Evolutionary conservation across 2,329 filamentous ascomycete species (phyloP).

Genomic region (Claviceps arundinis): DNA sequence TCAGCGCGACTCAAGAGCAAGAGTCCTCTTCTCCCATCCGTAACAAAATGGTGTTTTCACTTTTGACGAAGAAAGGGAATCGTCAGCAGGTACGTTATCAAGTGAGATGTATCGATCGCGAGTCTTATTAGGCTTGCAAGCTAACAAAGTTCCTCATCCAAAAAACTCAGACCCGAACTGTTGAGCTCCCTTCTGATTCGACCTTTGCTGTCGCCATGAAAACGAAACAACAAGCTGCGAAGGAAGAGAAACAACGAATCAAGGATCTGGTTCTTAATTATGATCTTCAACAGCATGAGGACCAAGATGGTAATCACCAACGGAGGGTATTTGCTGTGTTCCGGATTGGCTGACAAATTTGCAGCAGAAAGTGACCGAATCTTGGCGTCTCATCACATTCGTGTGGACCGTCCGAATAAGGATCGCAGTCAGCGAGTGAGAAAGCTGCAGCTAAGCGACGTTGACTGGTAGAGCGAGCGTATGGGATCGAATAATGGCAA

Average conservation of each 20-base stretch:
- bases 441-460: constrained; percentile 88
- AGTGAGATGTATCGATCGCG: neutral
- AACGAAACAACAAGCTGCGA: constrained; percentile 85
- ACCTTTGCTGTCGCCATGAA: constrained; percentile 95
- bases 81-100: constrained; percentile 60
- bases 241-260: constrained; percentile 94
- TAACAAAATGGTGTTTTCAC: constrained; percentile 84
- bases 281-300: constrained; percentile 75
- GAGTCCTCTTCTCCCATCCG: constrained; percentile 13
- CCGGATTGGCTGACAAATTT: constrained; percentile 2
- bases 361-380: constrained; percentile 37
- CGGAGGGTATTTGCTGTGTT: neutral
- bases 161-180: constrained; percentile 61
- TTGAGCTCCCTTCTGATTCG: constrained; percentile 81
- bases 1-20: constrained; percentile 15
- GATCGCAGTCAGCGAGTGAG: constrained; percentile 71
- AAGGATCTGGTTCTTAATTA: constrained; percentile 96
- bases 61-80: constrained; percentile 92
- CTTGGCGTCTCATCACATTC: constrained; percentile 36
- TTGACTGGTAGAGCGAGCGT: constrained; percentile 65
- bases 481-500: neutral
- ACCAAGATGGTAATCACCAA: constrained; percentile 54
- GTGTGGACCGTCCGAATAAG: constrained; percentile 40
- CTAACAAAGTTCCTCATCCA: constrained; percentile 2
- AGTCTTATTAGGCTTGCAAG: neutral